A percentile compares a stretch with the other conserved stretches of the same genome.
Evolutionary conservation across 129 eudicot species (phyloP).

Genomic region (Heracleum sosnowskyi): DNA sequence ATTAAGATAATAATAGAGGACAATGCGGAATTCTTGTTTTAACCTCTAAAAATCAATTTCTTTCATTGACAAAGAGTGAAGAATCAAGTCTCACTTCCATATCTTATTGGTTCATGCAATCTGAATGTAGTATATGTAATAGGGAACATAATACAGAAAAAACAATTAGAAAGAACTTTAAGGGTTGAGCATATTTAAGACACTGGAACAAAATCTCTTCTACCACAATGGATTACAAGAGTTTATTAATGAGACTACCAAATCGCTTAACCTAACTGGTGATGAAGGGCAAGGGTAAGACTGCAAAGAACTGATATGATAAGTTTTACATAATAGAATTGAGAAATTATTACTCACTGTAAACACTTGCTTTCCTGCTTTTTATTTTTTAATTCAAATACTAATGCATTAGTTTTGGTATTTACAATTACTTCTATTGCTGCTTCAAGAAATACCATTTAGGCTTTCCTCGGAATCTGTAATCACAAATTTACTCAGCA

Average conservation of each 20-base stretch:
- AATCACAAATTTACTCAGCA: background rate
- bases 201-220: no score
- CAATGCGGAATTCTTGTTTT: background rate
- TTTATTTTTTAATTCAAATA: background rate
- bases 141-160: background rate
- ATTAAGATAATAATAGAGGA: background rate
- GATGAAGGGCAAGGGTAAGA: background rate
- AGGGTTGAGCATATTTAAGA: no score
- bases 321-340: background rate
- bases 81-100: background rate
- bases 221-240: background rate
- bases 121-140: background rate
- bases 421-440: background rate
- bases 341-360: background rate
- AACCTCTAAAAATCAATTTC: background rate
- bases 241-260: background rate
- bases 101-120: background rate
- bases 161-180: no score
- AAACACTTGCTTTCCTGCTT: background rate
- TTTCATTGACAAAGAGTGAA: background rate
- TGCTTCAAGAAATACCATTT: no score
- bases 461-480: slow-evolving; percentile 54
- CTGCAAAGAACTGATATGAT: background rate
- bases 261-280: background rate
- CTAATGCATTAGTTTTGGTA: background rate